Evolutionary conservation across 495 filamentous ascomycete species (phyloP).

Genomic region (Clohesyomyces aquaticus): DNA sequence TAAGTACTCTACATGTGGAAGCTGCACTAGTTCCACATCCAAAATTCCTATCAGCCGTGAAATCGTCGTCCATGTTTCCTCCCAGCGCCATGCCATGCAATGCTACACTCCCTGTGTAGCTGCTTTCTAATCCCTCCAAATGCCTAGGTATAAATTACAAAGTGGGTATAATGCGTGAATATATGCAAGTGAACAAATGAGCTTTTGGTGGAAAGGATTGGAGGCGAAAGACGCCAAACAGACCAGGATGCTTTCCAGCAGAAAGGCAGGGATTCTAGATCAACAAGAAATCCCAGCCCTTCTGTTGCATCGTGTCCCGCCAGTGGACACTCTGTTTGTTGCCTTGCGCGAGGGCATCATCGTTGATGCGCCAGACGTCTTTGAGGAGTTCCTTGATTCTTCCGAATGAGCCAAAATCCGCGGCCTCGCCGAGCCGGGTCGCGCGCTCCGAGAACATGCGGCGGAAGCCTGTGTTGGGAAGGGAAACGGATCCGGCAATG

Average conservation of each 20-base stretch:
- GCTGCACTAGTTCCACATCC: slow-evolving; percentile 28
- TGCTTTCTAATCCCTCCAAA: slow-evolving; percentile 12
- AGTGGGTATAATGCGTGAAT: slow-evolving; percentile 41
- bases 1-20: slow-evolving; percentile 27
- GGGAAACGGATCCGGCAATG: slow-evolving; percentile 76
- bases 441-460: slow-evolving; percentile 72
- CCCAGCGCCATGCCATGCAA: slow-evolving; percentile 26
- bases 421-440: slow-evolving; percentile 70
- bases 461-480: slow-evolving; percentile 72
- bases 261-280: slow-evolving; percentile 61
- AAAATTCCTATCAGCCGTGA: slow-evolving; percentile 24
- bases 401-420: slow-evolving; percentile 83
- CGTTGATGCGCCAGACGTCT: slow-evolving; percentile 79
- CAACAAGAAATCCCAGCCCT: slow-evolving; percentile 89
- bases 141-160: slow-evolving; percentile 40
- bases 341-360: slow-evolving; percentile 54
- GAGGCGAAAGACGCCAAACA: slow-evolving; percentile 25
- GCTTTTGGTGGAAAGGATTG: slow-evolving; percentile 28
- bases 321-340: slow-evolving; percentile 76
- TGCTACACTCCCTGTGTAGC: slow-evolving; percentile 12
- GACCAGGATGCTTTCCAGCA: slow-evolving; percentile 44
- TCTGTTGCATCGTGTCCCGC: slow-evolving; percentile 91
- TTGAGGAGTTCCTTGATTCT: slow-evolving; percentile 76
- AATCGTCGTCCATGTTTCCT: slow-evolving; percentile 20
- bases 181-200: slow-evolving; percentile 37